These are phyloP conservation scores for Aspergillus heteromorphus DNA, from an alignment of 495 filamentous ascomycete genomes.

Conservation along the genomic window DNA sequence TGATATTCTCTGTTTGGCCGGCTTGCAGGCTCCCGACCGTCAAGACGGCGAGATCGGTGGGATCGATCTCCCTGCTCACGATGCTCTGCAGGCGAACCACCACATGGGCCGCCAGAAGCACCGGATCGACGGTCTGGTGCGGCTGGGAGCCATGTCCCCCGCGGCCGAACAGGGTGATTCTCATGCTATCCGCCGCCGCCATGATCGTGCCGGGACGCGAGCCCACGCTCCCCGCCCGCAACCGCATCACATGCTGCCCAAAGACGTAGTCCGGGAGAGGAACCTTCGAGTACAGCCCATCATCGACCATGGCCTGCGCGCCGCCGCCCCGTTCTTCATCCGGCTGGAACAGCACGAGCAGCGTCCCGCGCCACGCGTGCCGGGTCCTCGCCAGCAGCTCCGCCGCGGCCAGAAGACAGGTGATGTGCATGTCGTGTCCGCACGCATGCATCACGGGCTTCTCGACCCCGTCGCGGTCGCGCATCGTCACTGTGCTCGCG, in stretches of 20 bases:
- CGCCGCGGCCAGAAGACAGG: constrained; percentile 46
- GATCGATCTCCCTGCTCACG: constrained; percentile 45
- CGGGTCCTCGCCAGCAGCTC: constrained; percentile 30
- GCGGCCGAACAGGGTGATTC: constrained; percentile 45
- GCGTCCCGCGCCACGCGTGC: constrained; percentile 42
- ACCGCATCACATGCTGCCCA: constrained; percentile 48
- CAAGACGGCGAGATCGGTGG: constrained; percentile 44
- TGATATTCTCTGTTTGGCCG: constrained; percentile 50
- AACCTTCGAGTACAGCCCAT: constrained; percentile 44
- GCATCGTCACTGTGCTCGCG: constrained; percentile 38
- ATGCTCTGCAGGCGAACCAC: constrained; percentile 47
- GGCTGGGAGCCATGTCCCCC: constrained; percentile 50
- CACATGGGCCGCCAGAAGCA: constrained; percentile 43
- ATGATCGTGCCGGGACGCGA: constrained; percentile 38
- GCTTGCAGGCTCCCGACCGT: constrained; percentile 49
- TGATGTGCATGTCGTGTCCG: constrained; percentile 55
- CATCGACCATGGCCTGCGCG: constrained; percentile 51
- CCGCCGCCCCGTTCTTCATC: constrained; percentile 48
- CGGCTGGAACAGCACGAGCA: constrained; percentile 52
- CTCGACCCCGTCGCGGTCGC: constrained; percentile 34
- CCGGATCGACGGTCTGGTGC: constrained; percentile 48
- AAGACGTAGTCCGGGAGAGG: constrained; percentile 47
- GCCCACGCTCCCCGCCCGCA: constrained; percentile 39
- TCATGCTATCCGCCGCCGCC: constrained; percentile 46
- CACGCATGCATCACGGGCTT: constrained; percentile 54